phyloP scores from a whole-genome alignment of 257 asterid genomes.

The Penstemon barbatus region DNA sequence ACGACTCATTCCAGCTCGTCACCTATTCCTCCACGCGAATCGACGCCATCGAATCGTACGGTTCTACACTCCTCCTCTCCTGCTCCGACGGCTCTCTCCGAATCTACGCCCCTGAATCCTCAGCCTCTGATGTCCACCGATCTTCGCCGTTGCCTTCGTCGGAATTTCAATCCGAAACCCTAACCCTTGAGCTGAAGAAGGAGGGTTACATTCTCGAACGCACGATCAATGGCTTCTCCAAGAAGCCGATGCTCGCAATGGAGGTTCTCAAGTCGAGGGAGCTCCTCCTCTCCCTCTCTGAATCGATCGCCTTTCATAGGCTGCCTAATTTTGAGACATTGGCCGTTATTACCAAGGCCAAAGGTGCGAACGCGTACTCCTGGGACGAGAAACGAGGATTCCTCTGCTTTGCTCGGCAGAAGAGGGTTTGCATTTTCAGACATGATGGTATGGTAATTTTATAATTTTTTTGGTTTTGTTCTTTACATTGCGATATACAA shows the following conservation, averaged over 20 bases:
- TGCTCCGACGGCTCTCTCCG: slow-evolving; percentile 95
- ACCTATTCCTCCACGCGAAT: slow-evolving; percentile 56
- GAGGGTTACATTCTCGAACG: slow-evolving; percentile 69
- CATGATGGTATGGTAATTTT: slow-evolving; percentile 57
- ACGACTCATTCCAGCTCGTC: slow-evolving; percentile 72
- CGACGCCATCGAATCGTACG: slow-evolving; percentile 83
- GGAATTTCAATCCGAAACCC: slow-evolving; percentile 41
- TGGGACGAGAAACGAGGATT: slow-evolving; percentile 93
- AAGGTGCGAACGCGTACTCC: slow-evolving; percentile 91
- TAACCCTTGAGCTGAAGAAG: slow-evolving; percentile 55
- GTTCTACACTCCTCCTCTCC: slow-evolving; percentile 63
- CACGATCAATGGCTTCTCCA: slow-evolving; percentile 80
- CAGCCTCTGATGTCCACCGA: slow-evolving; percentile 34
- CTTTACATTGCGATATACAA: too few species aligned
- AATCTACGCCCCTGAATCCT: slow-evolving; percentile 75
- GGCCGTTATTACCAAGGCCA: slow-evolving; percentile 90
- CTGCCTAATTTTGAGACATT: slow-evolving; percentile 77
- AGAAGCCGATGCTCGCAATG: slow-evolving; percentile 86
- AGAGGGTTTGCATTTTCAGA: slow-evolving; percentile 78
- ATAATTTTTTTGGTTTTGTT: neutral
- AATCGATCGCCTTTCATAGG: slow-evolving; percentile 80
- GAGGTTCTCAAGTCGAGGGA: slow-evolving; percentile 81
- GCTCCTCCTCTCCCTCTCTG: slow-evolving; percentile 86
- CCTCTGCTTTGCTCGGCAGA: slow-evolving; percentile 89
- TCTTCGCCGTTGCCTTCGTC: slow-evolving; percentile 50